Evolutionary conservation across 2,329 filamentous ascomycete genomes (phyloP).

Genomic region (Colletotrichum melonis): DNA sequence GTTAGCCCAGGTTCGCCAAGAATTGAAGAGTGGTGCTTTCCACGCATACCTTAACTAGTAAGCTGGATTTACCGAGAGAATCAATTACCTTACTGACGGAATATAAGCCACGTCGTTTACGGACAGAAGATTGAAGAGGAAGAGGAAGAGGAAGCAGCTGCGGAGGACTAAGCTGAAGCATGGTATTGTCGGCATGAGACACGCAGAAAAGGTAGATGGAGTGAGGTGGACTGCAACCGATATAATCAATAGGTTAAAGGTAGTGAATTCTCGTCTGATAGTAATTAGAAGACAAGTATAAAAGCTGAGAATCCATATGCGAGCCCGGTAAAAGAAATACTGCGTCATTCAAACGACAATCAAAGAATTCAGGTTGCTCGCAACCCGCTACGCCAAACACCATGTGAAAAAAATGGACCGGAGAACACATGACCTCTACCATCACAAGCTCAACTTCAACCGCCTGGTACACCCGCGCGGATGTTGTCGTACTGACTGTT

Average conservation of each 20-base stretch:
- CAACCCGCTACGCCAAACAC: neutral
- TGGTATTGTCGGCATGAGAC: no score
- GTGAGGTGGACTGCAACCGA: neutral
- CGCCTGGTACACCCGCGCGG: conserved; percentile 5
- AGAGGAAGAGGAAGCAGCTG: neutral
- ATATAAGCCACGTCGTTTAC: conserved; percentile 31
- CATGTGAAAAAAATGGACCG: neutral
- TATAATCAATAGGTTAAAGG: neutral
- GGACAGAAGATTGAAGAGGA: conserved; percentile 23
- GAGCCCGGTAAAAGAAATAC: neutral
- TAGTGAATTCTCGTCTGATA: neutral
- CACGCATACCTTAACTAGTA: conserved; percentile 33
- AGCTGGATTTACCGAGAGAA: neutral
- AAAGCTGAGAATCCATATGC: neutral
- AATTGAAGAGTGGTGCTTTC: conserved; percentile 41
- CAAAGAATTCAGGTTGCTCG: no score
- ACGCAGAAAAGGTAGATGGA: neutral
- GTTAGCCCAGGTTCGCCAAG: conserved; percentile 43
- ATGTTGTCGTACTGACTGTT: conserved; percentile 70
- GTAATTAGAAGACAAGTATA: neutral
- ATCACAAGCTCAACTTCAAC: neutral
- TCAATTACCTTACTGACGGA: no score
- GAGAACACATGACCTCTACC: neutral
- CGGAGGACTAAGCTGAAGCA: neutral
- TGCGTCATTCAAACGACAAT: no score